Percentiles rank a stretch among this genome's conserved stretches.
Evolutionary conservation across 208 protist species (phyloP).

Genomic region (Histomonas meleagridis): DNA sequence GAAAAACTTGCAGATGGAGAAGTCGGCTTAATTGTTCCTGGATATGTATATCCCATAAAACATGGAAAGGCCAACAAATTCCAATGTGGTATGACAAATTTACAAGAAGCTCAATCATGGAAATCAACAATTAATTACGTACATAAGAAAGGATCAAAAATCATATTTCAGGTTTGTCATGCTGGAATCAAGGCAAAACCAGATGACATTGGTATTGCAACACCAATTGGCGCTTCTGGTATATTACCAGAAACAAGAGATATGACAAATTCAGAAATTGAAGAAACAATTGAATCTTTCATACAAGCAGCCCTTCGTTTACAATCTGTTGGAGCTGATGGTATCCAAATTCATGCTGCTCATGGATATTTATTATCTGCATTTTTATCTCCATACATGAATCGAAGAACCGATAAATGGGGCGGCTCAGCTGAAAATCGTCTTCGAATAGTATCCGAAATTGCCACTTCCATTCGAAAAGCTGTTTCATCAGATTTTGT

Average conservation of each 20-base stretch:
- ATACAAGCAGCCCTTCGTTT: neutral
- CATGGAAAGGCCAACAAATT: neutral
- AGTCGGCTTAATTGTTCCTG: neutral
- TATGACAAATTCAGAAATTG: neutral
- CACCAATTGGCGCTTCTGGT: neutral
- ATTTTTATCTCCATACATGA: neutral
- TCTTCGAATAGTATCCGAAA: neutral
- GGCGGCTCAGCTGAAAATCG: constrained; percentile 5
- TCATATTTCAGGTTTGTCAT: constrained; percentile 1
- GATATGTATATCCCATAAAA: neutral
- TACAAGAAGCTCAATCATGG: neutral
- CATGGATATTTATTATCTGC: constrained; percentile 32
- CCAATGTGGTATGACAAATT: neutral
- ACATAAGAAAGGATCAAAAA: neutral
- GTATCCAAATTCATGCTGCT: neutral
- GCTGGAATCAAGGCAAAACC: neutral
- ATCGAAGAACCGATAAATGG: neutral
- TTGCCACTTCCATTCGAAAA: neutral
- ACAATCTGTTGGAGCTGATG: neutral
- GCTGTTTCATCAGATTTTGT: neutral
- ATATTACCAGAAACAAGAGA: neutral
- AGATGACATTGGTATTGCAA: neutral
- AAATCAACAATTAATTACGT: neutral
- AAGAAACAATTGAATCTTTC: neutral
- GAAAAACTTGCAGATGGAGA: neutral